Base-by-base conservation (phyloP, 2,329 filamentous ascomycete genomes). In the Aschersonia sp. region DNA sequence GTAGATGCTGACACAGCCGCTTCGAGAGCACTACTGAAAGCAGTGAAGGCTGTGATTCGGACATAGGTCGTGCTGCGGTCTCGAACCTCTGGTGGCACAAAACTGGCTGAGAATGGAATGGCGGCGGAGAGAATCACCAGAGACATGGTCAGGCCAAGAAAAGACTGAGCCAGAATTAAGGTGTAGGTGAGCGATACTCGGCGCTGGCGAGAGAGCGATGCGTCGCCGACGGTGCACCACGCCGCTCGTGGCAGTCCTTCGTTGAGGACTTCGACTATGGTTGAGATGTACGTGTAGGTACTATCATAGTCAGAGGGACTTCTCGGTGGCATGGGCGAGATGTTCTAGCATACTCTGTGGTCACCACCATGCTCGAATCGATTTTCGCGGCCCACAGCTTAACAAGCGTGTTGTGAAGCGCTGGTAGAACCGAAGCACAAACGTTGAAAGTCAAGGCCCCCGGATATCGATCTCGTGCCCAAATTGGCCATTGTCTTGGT, bases 341-440 rank as follows among this genome's bases (percentile, higher is more conserved):
- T 9, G 35, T 4, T 37, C 12, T 12, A 6, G 22, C 48, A 43
- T 41, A 53, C 51, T 65, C 62, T 4, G 61, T 63, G 6, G 62
- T 62, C 2, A 62, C 60, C 6, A 65, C 60, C 53, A 62, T 58
- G 1, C 69, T 74, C 0, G 74, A 62, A 58, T 85, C 78, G 48
- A 86, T 83, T 47, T 73, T 73, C 2, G 81, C 79, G 2, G 87
- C 73, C 83, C 81, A 87, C 14, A 84, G 67, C 56, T 86, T 86
- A 45, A 74, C 74, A 0, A 87, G 69, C 0, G 82, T 87, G 35
- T 63, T 62, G 55, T 86, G 85, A 0, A 87, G 65, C 0, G 81
- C 81, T 1, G 80, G 82, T 0, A 86, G 70, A 2, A 78, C 58
- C 58, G 85, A 84, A 1, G 80, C 69, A 44, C 60, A 67, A 8